Evolutionary conservation across 1,284 basidiomycete species (phyloP), one percentile per base, ranked within the genome.

Genomic region (Phylloboletellus chloephorus): DNA sequence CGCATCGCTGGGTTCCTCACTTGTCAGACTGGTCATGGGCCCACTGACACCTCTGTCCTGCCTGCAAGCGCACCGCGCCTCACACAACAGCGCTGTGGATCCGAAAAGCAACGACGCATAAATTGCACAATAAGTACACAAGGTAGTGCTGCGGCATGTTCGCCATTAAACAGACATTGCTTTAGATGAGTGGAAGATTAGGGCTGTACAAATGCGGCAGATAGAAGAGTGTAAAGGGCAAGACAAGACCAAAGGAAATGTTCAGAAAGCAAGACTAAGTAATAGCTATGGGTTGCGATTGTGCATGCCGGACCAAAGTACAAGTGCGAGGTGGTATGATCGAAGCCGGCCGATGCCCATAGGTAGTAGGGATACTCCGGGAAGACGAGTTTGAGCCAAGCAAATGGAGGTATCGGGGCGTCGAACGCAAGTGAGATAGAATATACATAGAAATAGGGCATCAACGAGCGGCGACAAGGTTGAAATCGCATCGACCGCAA

Each of bases 221-320:
- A 64, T 64, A 63, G 52, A 65, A 62, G 58, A 63, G 60, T 51
- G 65, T 54, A 44, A 37, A 64, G 62, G 64, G 63, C 56, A 34
- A 19, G 60, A 63, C 61, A 60, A 56, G 42, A 64, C 63, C 65
- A 45, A 31, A 24, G 33, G 59, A 64, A 63, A 61, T 60, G 65
- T 67, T 67, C 65, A 60, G 67, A 68, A 67, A 70, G 67, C 65
- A 59, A 61, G 63, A 66, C 60, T 46, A 48, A 44, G 44, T 64
- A 67, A 67, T 62, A 71, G 69, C 63, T 64, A 71, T 63, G 65
- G 61, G 45, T 52, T 23, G 54, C 53, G 56, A 55, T 51, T 56
- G 62, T 57, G 59, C 67, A 70, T 79, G 77, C 73, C 69, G 57
- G 67, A 69, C 72, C 75, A 76, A 72, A 78, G 78, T 82, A 81